These are phyloP conservation scores for Ophiostoma triangulosporum DNA, from an alignment of 2,329 filamentous ascomycete genomes.

Conservation along the genomic window DNA sequence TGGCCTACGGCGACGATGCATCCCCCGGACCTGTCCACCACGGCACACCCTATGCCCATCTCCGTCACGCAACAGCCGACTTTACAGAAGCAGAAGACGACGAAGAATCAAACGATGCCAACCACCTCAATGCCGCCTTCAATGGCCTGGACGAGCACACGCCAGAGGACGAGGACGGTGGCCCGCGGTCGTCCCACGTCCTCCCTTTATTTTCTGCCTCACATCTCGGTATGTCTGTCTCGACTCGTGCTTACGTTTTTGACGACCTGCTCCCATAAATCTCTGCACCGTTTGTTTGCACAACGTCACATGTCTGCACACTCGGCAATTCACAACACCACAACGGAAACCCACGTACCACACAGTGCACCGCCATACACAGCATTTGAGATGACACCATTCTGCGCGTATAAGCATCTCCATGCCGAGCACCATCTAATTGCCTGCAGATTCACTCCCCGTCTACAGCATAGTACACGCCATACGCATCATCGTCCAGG, in stretches of 20 bases:
- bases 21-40: constrained; percentile 15
- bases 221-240: constrained; percentile 53
- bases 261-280: no score
- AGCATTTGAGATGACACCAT: not conserved
- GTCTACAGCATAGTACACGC: constrained; percentile 85
- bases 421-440: not conserved
- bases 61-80: constrained; percentile 46
- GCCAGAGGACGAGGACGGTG: constrained; percentile 22
- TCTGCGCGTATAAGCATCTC: not conserved
- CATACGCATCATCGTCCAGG: constrained; percentile 70
- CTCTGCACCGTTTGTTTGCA: not conserved
- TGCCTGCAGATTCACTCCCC: constrained; percentile 59
- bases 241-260: not conserved
- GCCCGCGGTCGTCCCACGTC: constrained; percentile 21
- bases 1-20: constrained; percentile 3
- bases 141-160: constrained; percentile 19
- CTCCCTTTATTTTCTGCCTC: constrained; percentile 70
- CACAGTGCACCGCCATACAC: not conserved
- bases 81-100: constrained; percentile 51
- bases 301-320: not conserved
- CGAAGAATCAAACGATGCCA: constrained; percentile 25
- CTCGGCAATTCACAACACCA: not conserved
- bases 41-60: constrained; percentile 23
- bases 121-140: constrained; percentile 21
- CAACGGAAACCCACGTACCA: no score